These are phyloP conservation scores for Phallus indusiatus DNA, from an alignment of 768 basidiomycete genomes.

Conservation along the genomic window DNA sequence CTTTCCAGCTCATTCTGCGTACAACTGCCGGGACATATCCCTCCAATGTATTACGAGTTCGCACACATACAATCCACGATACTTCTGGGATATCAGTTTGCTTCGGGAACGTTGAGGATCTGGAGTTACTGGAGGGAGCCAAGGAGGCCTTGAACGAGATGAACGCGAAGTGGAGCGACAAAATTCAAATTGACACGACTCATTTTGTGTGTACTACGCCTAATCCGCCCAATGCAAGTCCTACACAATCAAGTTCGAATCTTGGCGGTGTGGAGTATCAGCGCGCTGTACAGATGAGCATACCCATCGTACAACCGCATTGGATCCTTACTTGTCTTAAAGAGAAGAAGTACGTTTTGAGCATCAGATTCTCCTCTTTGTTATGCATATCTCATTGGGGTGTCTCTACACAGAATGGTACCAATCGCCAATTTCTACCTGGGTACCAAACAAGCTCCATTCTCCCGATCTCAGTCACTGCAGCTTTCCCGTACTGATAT, in stretches of 20 bases:
- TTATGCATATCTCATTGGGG: not conserved
- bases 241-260: slow-evolving; percentile 46
- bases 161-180: slow-evolving; percentile 84
- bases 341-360: slow-evolving; percentile 64
- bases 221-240: slow-evolving; percentile 41
- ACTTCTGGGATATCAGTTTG: slow-evolving; percentile 93
- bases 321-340: slow-evolving; percentile 88
- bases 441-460: slow-evolving; percentile 44
- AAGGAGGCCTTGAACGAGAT: slow-evolving; percentile 76
- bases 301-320: slow-evolving; percentile 90
- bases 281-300: slow-evolving; percentile 85
- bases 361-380: not conserved
- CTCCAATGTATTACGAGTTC: slow-evolving; percentile 72
- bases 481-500: slow-evolving; percentile 48
- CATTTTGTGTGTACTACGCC: slow-evolving; percentile 97
- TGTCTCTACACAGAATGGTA: slow-evolving; percentile 56
- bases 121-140: slow-evolving; percentile 65
- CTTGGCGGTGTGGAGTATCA: slow-evolving; percentile 77
- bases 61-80: slow-evolving; percentile 91
- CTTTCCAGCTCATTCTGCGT: slow-evolving; percentile 88
- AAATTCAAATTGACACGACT: slow-evolving; percentile 95
- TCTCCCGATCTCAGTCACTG: slow-evolving; percentile 64
- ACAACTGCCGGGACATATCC: slow-evolving; percentile 89
- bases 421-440: slow-evolving; percentile 78
- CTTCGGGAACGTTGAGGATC: slow-evolving; percentile 84